Base-by-base conservation (phyloP, 164 flowering plant genomes). In the Kalanchoe fedtschenkoi region DNA sequence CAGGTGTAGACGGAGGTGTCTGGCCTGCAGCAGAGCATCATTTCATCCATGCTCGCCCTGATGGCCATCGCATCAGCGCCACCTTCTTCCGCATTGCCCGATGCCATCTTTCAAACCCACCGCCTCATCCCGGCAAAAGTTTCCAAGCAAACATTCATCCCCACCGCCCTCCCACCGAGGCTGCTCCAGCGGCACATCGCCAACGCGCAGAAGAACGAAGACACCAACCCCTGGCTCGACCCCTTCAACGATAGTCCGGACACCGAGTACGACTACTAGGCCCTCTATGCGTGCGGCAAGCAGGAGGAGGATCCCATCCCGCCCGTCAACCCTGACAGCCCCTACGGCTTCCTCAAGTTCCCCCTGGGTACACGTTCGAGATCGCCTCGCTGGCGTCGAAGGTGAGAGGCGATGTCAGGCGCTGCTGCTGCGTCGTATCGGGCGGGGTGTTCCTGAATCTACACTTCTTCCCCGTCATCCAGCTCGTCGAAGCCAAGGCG, bases 281-380 rank as follows among this genome's bases (percentile, higher is more conserved):
- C 85, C 0, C 17, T 83, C 53, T 91, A 74, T 34, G 56, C 84
- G 0, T 90, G 81, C 9, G 97, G 96, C 6, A 88, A 88, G 74
- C 97, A 91, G 64, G 96, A 88, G 5, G 96, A 91, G 65, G 96
- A 89, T 53, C 80, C 88, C 0, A 69, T 86, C 38, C 92, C 83
- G 0, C 95, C 95, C 0, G 95, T 87, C 24, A 74, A 89, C 66
- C 95, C 95, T 0, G 63, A 79, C 55, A 91, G 76, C 64, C 88
- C 91, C 1, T 87, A 85, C n/a, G 96, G 97, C 29, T 91, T 85
- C 72, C 75, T 91, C 67, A 91, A 91, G 70, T 91, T 91, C 67
- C 93, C 95, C 1, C 24, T 21, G 63, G 97, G 95, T 87, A 62
- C 55, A 70, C 17, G 14, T 85, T 82, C 29, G 97, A 91, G 63